Evolutionary conservation across 108 stramenopile genomes (phyloP), one percentile per base, ranked within the genome.

Genomic region (Nitzschia inconspicua): DNA sequence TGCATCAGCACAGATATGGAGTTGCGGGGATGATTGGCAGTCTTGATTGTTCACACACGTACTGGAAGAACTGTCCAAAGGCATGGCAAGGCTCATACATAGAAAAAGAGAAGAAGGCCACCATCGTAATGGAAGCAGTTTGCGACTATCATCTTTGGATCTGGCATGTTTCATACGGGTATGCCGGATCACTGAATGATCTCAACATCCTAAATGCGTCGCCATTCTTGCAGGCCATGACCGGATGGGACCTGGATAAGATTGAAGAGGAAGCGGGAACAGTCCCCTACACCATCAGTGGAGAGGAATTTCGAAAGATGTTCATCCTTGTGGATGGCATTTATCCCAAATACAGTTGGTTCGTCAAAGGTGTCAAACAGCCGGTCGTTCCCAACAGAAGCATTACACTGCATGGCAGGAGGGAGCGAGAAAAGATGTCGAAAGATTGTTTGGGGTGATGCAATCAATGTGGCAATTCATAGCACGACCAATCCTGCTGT

Each of bases 311-410:
- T 19, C 24, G 52, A 4, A 3, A 50, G 29, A 26, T 70, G 1
- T 70, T 50, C 32, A 23, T 39, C 29, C 44, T 75, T 2, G 74
- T 70, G 5, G 68, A 75, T 75, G 61, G 73, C 1, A 75, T 75
- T 18, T 75, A 75, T 42, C 68, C 74, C 34, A 2, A 5, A 11
- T 36, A 47, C 24, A 4, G 36, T n/a, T 31, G 63, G 0, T 70
- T 70, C 54, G 36, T 70, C 7, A 48, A 56, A 30, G 39, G 47
- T 3, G 32, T 64, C 6, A 41, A 3, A 31, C 48, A 47, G 25
- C 70, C 55, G 8, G 28, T 47, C 16, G 30, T 39, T 44, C 47
- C 22, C 29, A 1, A 5, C 30, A 69, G 24, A 44, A 31, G 26
- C 3, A 27, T 1, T 69, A 44, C 31, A 31, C 60, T 20, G 42